Evolutionary conservation across 768 basidiomycete species (phyloP).

Genomic region (Amanita inopinata): DNA sequence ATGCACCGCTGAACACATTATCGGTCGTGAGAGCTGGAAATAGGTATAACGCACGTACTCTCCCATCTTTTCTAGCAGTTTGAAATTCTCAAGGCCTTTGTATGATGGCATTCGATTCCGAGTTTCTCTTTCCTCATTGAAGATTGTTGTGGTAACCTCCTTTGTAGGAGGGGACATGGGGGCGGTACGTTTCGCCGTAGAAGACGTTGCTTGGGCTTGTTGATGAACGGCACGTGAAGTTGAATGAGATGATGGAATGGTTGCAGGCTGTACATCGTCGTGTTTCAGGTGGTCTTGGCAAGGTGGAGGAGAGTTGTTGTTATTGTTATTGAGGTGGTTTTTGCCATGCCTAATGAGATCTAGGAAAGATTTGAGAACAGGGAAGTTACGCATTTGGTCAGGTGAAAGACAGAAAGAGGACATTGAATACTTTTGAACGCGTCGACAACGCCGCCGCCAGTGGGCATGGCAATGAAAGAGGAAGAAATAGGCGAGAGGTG

Average conservation of each 20-base stretch:
- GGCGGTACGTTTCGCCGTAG: constrained; percentile 11
- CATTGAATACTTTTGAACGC: constrained; percentile 69
- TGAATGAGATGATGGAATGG: too few relatives aligned
- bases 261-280: background rate
- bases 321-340: constrained; percentile 48
- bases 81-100: constrained; percentile 75
- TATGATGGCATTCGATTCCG: constrained; percentile 78
- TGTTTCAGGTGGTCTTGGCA: constrained; percentile 9
- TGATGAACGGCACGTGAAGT: constrained; percentile 23
- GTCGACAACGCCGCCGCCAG: constrained; percentile 59
- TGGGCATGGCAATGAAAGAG: constrained; percentile 31
- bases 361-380: constrained; percentile 21
- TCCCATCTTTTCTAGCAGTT: constrained; percentile 81
- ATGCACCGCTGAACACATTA: constrained; percentile 60
- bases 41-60: constrained; percentile 50
- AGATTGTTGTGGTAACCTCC: constrained; percentile 54
- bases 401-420: constrained; percentile 11
- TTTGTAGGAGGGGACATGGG: constrained; percentile 21
- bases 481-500: background rate
- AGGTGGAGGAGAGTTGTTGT: constrained; percentile 16
- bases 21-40: constrained; percentile 15
- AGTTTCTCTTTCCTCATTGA: constrained; percentile 65
- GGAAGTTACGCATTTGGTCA: constrained; percentile 1
- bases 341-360: constrained; percentile 82
- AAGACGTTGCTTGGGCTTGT: constrained; percentile 23